These are phyloP conservation scores for Suhomyces ambrosiae DNA, from an alignment of 1,139 yeast genomes.

Conservation along the genomic window DNA sequence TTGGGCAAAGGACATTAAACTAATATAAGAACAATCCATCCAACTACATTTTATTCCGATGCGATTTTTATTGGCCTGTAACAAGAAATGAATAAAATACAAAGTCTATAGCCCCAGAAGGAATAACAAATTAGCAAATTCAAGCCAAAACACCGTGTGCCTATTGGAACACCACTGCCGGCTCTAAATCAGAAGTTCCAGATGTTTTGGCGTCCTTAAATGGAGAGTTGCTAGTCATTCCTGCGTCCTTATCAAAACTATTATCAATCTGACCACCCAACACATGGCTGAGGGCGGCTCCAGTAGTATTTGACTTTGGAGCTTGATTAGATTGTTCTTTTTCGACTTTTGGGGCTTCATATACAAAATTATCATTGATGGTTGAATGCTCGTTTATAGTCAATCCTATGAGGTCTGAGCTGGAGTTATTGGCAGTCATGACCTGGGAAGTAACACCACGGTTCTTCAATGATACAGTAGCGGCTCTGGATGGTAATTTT, in stretches of 20 bases:
- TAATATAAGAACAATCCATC: too few species aligned
- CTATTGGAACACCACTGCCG: constrained; percentile 12
- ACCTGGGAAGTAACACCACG: constrained; percentile 10
- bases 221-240: constrained; percentile 11
- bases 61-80: constrained; percentile 5
- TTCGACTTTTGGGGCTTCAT: constrained; percentile 23
- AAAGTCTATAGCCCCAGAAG: background rate
- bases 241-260: constrained; percentile 14
- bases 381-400: constrained; percentile 17
- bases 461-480: constrained; percentile 23
- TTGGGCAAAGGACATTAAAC: too few species aligned
- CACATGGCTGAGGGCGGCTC: constrained; percentile 2
- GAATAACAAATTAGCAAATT: background rate
- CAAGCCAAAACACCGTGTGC: background rate
- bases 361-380: constrained; percentile 39
- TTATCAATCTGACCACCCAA: constrained; percentile 11
- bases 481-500: constrained; percentile 40
- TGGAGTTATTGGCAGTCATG: constrained; percentile 14
- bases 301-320: background rate
- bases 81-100: constrained; percentile 5
- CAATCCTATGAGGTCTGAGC: constrained; percentile 13
- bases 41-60: too few species aligned
- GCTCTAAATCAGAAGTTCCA: constrained; percentile 4
- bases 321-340: constrained; percentile 3
- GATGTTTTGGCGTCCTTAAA: constrained; percentile 7